Evolutionary conservation across 2,329 filamentous ascomycete species (phyloP).

Genomic region (Colletotrichum musae): DNA sequence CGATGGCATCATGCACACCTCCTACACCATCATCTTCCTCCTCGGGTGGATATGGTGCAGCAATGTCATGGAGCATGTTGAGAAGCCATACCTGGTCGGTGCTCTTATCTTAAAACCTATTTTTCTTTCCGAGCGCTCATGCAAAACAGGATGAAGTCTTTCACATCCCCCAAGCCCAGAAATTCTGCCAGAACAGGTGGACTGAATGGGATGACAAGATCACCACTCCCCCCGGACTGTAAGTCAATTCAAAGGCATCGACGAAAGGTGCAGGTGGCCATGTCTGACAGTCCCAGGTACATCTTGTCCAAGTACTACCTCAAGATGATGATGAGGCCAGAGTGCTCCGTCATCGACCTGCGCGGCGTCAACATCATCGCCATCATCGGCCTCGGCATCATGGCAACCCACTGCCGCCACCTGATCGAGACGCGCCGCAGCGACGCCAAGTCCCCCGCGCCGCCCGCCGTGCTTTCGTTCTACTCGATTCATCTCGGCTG

Average conservation of each 20-base stretch:
- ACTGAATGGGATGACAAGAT: slow-evolving; percentile 95
- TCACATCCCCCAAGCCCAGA: slow-evolving; percentile 91
- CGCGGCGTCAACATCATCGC: slow-evolving; percentile 64
- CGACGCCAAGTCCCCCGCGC: slow-evolving; percentile 10
- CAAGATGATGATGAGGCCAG: slow-evolving; percentile 37
- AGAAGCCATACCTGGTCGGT: slow-evolving; percentile 69
- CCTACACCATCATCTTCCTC: slow-evolving; percentile 45
- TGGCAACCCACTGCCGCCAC: slow-evolving; percentile 67
- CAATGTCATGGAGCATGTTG: slow-evolving; percentile 56
- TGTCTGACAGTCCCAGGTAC: slow-evolving; percentile 57
- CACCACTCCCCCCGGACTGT: slow-evolving; percentile 93
- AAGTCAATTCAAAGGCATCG: slow-evolving; percentile 48
- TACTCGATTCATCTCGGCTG: slow-evolving; percentile 74
- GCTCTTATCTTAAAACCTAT: too few relatives aligned
- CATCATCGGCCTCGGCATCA: slow-evolving; percentile 58
- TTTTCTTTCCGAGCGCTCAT: background rate
- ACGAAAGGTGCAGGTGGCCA: too few relatives aligned
- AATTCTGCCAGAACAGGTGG: slow-evolving; percentile 84
- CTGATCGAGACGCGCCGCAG: slow-evolving; percentile 61
- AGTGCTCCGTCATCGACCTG: slow-evolving; percentile 59
- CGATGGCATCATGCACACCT: slow-evolving; percentile 35
- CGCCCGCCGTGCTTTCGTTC: slow-evolving; percentile 50
- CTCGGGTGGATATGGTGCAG: slow-evolving; percentile 55
- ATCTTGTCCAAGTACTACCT: slow-evolving; percentile 57
- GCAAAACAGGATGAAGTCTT: slow-evolving; percentile 82